Evolutionary conservation across 768 basidiomycete species (phyloP), one percentile per base, ranked within the genome.

Genomic region (Collybia sordida): DNA sequence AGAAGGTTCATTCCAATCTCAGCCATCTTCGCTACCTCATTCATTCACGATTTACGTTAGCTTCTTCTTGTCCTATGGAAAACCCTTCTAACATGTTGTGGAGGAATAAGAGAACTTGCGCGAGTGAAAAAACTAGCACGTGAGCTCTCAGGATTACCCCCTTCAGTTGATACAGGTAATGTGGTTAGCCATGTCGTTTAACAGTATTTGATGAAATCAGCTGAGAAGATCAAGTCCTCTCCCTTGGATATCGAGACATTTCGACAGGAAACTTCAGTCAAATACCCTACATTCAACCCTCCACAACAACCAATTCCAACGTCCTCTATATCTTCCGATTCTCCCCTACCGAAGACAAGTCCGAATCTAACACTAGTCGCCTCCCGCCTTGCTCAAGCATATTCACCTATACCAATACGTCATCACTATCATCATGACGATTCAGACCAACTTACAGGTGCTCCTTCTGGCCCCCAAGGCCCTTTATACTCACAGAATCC

Each of bases 11-110:
- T 55, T 47, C 51, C 48, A 42, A 36, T 46, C 42, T 52, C 47
- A 52, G 47, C 48, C 54, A 51, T 52, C 55, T 47, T 21, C 42
- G 50, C 31, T 42, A 60, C 23, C 44, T 24, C 35, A 36, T 31
- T 52, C 36, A 53, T 48, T 24, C 42, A 23, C 21, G 5, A 15
- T 47, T 21, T 47, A 17, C n/a, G n/a, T 4, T 58, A 97, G 95
- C 82, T 98, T 3, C 80, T 99, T 11, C 81, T 98, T 14, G 81
- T 99, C 0, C 73, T 97, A 7, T 99, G 97, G 97, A 99, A 98
- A 65, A 84, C 91, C 0, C 69, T 98, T 35, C 72, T 99, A 40
- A 85, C 92, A 27, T 97, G 93, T 65, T 88, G 93, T 60, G 97
- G 97, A 36, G 97, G 97, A 5, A 79, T 96, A 53, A 85, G 88